Evolutionary conservation across 139 green algal species (phyloP).

Genomic region (Astrephomene gubernaculifera): DNA sequence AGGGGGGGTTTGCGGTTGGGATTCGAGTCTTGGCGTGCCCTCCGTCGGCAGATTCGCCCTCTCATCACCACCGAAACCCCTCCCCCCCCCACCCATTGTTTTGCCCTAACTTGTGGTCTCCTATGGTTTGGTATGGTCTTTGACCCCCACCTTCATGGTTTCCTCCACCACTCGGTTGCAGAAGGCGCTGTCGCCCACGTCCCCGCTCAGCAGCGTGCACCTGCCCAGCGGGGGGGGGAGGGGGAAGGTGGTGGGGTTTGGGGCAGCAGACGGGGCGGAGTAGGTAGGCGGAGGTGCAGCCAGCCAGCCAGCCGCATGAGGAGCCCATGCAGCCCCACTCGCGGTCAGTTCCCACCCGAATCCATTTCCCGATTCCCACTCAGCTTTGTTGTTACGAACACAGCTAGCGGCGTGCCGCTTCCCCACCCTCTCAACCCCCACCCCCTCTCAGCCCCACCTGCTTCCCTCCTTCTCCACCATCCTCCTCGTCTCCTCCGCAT

Average conservation of each 20-base stretch:
- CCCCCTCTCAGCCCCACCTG: neutral
- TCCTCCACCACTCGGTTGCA: constrained; percentile 16
- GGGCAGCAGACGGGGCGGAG: neutral
- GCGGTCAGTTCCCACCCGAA: no score
- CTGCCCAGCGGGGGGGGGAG: neutral
- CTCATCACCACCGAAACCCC: neutral
- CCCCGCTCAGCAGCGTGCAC: constrained; percentile 48
- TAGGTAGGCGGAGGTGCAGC: no score
- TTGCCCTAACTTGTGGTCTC: no score
- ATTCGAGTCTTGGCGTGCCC: neutral
- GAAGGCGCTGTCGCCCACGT: constrained; percentile 47
- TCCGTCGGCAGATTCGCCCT: neutral
- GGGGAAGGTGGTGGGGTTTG: neutral
- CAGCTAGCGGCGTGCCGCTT: no score
- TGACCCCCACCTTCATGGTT: constrained; percentile 38
- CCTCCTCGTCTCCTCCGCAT: constrained; percentile 31
- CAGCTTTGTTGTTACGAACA: no score
- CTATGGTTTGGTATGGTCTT: no score
- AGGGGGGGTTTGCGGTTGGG: neutral
- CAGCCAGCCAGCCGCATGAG: no score
- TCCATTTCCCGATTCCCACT: no score
- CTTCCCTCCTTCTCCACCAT: constrained; percentile 19
- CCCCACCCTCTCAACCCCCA: no score
- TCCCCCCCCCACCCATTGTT: neutral
- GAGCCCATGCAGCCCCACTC: no score